A percentile compares a stretch with the other conserved stretches of the same genome.
Conservation (phyloP, 257 asterid species). For the Capsicum pubescens region DNA sequence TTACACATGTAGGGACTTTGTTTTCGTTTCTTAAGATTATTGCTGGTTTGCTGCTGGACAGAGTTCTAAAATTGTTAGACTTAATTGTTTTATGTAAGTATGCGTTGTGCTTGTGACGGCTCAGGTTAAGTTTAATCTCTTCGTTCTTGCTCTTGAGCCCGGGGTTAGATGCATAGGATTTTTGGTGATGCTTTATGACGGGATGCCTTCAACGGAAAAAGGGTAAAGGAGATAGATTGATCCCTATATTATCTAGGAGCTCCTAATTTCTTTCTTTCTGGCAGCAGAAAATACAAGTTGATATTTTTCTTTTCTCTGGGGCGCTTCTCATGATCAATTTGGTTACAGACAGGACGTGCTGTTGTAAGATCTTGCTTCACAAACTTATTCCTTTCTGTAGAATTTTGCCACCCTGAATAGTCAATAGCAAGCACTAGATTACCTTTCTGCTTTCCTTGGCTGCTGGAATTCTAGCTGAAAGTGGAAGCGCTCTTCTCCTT, state of each 20-base stretch:
- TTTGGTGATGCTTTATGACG: conserved; percentile 21
- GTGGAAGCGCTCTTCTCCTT: conserved; percentile 12
- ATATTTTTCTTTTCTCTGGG: not conserved
- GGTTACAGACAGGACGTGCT: not conserved
- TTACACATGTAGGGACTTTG: not conserved
- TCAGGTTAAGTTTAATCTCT: not conserved
- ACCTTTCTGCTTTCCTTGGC: conserved; percentile 9
- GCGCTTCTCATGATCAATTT: not conserved
- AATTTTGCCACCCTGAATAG: not conserved
- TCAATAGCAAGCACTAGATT: not conserved
- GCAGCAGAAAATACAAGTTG: not conserved
- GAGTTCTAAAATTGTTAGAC: not conserved
- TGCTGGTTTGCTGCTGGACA: conserved; percentile 1
- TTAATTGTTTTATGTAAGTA: not conserved
- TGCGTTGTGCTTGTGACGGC: not conserved
- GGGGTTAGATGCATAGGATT: not conserved
- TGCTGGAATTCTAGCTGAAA: not conserved
- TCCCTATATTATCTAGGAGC: not conserved
- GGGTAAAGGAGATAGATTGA: conserved; percentile 10
- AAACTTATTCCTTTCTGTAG: conserved; percentile 14
- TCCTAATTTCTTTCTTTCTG: conserved; percentile 14
- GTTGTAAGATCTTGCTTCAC: conserved; percentile 22
- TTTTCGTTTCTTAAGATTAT: not conserved
- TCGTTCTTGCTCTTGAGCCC: not conserved
- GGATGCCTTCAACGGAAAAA: not conserved